Conservation (phyloP, 1,139 yeast genomes). For the Blastobotrys illinoisensis region DNA sequence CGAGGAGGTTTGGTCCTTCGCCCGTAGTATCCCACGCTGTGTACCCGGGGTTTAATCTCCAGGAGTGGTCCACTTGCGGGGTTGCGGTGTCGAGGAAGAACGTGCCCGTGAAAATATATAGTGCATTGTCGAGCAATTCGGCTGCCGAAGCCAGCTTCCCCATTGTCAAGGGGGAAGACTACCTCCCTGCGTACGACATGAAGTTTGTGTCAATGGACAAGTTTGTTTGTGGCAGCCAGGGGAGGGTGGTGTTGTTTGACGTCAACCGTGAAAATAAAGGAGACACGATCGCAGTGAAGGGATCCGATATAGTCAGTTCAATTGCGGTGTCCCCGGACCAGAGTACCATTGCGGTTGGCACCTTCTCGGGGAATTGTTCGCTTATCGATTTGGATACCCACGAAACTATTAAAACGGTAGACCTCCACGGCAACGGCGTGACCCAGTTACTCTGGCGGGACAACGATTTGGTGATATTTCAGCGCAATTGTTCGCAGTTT, state of each 20-base stretch:
- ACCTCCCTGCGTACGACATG: constrained; percentile 18
- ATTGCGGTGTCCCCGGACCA: not conserved
- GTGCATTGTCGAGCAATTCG: constrained; percentile 21
- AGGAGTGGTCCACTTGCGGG: constrained; percentile 17
- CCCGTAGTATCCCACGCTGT: constrained; percentile 23
- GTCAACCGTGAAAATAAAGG: constrained; percentile 9
- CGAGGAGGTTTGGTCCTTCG: constrained; percentile 19
- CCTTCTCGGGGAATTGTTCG: not conserved
- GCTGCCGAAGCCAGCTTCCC: constrained; percentile 23
- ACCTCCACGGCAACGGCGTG: not conserved
- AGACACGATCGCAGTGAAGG: not conserved
- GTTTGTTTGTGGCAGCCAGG: constrained; percentile 21
- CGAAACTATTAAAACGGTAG: not conserved
- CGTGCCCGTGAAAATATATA: constrained; percentile 28
- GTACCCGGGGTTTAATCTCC: constrained; percentile 26
- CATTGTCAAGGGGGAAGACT: constrained; percentile 19
- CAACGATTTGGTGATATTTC: not conserved
- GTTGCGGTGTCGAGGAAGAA: constrained; percentile 23
- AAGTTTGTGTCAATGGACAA: constrained; percentile 12
- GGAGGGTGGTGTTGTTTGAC: constrained; percentile 25
- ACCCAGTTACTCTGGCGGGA: not conserved
- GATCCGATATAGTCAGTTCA: not conserved
- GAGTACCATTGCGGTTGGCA: not conserved
- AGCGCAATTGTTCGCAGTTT: not conserved
- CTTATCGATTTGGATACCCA: not conserved